Evolutionary conservation across 495 filamentous ascomycete genomes (phyloP).

Genomic region (Xylaria bambusicola): DNA sequence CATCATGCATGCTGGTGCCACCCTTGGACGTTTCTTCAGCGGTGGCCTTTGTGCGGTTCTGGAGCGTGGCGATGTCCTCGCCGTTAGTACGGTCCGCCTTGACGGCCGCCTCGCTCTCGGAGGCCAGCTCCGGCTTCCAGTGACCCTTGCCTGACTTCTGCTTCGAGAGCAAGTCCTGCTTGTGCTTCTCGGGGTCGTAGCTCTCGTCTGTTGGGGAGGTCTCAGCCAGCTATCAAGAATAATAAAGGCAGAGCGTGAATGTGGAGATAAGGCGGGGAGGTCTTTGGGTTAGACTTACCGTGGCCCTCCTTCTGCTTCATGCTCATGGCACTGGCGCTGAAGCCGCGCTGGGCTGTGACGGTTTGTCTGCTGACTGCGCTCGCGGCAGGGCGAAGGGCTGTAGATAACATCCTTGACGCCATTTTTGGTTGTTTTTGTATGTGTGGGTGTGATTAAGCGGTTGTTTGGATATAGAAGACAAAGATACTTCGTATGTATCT

Average conservation of each 20-base stretch:
- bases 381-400: conserved; percentile 10
- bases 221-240: conserved; percentile 11
- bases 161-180: conserved; percentile 68
- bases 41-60: conserved; percentile 52
- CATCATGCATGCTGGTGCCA: conserved; percentile 49
- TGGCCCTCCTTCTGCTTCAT: conserved; percentile 33
- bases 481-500: no score
- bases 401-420: conserved; percentile 17
- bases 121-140: conserved; percentile 80
- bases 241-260: not conserved
- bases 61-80: conserved; percentile 43
- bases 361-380: conserved; percentile 9
- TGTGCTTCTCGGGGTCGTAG: conserved; percentile 64
- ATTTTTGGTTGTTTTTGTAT: conserved; percentile 6
- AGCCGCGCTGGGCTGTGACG: conserved; percentile 13
- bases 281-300: conserved; percentile 18
- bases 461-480: not conserved
- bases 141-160: conserved; percentile 73
- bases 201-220: conserved; percentile 26
- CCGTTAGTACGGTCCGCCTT: conserved; percentile 46
- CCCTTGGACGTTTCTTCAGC: conserved; percentile 51
- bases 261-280: not conserved
- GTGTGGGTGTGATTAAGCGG: not conserved
- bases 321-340: conserved; percentile 27
- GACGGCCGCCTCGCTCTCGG: conserved; percentile 78